Evolutionary conservation across 164 flowering plant genomes (phyloP), one percentile per base, ranked within the genome.

Genomic region (Annona squamosa): DNA sequence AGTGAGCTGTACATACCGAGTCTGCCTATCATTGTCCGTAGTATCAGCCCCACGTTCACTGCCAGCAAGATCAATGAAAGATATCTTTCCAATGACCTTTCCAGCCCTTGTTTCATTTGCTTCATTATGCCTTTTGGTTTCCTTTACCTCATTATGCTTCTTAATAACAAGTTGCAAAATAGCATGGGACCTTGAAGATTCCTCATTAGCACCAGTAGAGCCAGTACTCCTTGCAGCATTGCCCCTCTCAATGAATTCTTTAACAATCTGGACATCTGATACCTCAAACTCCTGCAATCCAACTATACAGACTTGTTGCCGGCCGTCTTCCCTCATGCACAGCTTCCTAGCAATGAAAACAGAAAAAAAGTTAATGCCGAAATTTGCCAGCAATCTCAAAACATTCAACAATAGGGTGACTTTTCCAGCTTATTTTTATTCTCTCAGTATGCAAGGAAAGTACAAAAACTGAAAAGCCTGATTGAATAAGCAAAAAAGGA

Each of bases 31-130:
- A 85, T 93, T 95, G 79, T 95, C 99, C 67, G 98, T 93, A 43
- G 99, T 95, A 78, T 95, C 99, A 68, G 99, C 99, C 71, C 99
- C 99, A 75, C 99, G 88, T 84, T 95, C 99, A 84, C 99, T 95
- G 48, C 99, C 99, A 83, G 99, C 99, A 73, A 95, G 93, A 85
- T 95, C 99, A 81, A 95, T 95, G 71, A 95, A 95, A 18, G 99
- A 95, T 70, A 95, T 91, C 81, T 95, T 95, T 67, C 99, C 99
- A 64, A 95, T 84, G 82, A 93, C 83, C 81, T 88, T 91, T 70
- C 88, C 98, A 76, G 67, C 74, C 76, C 82, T 89, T 37, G 90
- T 75, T 67, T 90, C 94, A 79, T 79, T 81, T 18, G 91, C 88
- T 78, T 91, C 95, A 79, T 70, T 83, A 46, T 91, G 84, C 71